Evolutionary conservation across 148 eudicot genomes (phyloP).

Genomic region (Bassia scoparia): DNA sequence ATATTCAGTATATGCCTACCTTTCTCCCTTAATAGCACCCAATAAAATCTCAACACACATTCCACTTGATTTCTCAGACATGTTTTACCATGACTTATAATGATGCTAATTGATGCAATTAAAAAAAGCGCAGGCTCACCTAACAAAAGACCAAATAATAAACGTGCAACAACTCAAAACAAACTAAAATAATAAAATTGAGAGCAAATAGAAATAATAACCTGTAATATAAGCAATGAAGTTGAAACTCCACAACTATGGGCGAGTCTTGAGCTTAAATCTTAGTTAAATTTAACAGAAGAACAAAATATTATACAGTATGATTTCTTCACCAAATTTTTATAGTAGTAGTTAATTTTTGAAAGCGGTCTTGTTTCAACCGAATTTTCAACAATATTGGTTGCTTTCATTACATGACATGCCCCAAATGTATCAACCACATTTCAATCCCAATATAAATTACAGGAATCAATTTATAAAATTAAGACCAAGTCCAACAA

Average conservation of each 20-base stretch:
- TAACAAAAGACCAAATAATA: slow-evolving; percentile 13
- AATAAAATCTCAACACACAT: slow-evolving; percentile 4
- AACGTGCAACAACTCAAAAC: slow-evolving; percentile 42
- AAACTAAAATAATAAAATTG: background rate
- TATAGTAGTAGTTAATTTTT: background rate
- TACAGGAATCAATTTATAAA: background rate
- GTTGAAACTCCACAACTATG: slow-evolving; percentile 40
- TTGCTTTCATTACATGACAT: slow-evolving; percentile 31
- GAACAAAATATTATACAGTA: background rate
- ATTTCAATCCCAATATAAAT: slow-evolving; percentile 1
- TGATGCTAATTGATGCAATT: slow-evolving; percentile 23
- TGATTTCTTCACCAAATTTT: background rate
- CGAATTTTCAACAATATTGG: slow-evolving; percentile 10
- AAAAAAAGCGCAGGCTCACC: slow-evolving; percentile 35
- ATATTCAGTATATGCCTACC: background rate
- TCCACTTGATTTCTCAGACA: slow-evolving; percentile 18
- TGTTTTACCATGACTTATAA: slow-evolving; percentile 32
- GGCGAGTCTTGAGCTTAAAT: slow-evolving; percentile 3
- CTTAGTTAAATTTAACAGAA: background rate
- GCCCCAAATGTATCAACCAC: slow-evolving; percentile 28
- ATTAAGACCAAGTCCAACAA: slow-evolving; percentile 17
- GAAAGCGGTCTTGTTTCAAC: slow-evolving; percentile 6
- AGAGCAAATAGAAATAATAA: slow-evolving; percentile 13
- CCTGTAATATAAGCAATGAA: slow-evolving; percentile 25
- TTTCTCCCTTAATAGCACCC: slow-evolving; percentile 9